phyloP scores from a whole-genome alignment of 495 filamentous ascomycete genomes.

The Podospora anserina region DNA sequence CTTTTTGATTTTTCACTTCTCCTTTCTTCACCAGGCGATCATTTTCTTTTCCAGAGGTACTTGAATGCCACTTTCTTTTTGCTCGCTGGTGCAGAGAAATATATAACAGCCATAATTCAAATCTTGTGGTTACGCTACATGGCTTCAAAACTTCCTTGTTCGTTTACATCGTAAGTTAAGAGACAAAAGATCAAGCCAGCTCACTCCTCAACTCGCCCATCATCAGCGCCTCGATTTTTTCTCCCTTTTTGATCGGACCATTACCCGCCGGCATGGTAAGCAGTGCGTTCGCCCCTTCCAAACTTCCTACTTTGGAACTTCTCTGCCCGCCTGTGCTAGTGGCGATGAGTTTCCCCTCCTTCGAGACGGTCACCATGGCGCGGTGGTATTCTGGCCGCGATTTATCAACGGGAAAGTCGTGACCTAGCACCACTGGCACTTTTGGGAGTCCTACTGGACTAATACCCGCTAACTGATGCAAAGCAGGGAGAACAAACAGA shows the following conservation, averaged over 20 bases:
- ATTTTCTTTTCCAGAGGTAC: too few relatives aligned
- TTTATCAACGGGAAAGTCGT: conserved; percentile 69
- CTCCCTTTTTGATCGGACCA: conserved; percentile 42
- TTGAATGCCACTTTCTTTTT: too few relatives aligned
- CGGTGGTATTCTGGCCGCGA: conserved; percentile 85
- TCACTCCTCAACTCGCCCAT: conserved; percentile 40
- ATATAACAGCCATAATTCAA: too few relatives aligned
- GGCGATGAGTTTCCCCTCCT: conserved; percentile 64
- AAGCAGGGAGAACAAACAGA: conserved; percentile 84
- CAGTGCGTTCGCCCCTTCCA: conserved; percentile 83
- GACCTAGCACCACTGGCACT: conserved; percentile 65
- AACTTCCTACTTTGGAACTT: conserved; percentile 83
- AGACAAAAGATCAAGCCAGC: not conserved
- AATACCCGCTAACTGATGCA: conserved; percentile 67
- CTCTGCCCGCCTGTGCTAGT: conserved; percentile 85
- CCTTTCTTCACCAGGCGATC: too few relatives aligned
- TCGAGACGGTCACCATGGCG: conserved; percentile 58
- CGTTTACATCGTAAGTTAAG: too few relatives aligned
- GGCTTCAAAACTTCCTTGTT: too few relatives aligned
- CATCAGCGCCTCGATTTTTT: conserved; percentile 44
- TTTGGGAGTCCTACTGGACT: conserved; percentile 63
- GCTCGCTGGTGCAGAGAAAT: too few relatives aligned
- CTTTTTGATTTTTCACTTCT: too few relatives aligned
- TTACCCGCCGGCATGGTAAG: conserved; percentile 63
- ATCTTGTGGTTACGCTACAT: too few relatives aligned